Base-by-base conservation (phyloP, 2,329 filamentous ascomycete species). In the Arthrobotrys iridis region DNA sequence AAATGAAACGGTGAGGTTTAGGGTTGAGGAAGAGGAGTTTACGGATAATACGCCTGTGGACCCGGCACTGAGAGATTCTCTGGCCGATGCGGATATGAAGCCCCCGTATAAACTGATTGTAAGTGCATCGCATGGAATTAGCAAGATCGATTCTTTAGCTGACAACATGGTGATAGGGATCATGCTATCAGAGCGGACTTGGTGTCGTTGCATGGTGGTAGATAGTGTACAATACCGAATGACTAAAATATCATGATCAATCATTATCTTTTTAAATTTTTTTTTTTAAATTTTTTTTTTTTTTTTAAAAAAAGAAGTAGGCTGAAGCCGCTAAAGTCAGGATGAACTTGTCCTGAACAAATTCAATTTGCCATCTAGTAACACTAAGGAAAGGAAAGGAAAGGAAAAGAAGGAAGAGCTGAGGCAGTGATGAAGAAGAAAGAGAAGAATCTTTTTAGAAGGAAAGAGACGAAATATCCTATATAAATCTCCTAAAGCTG, bases 11-110 rank as follows among this genome's bases (percentile, higher is more conserved):
- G 93, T 97, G 26, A 88, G 94, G 41, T 91, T 98, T 79, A 87
- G 93, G 20, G 89, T 98, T 41, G 89, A 96, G 79, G 88, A 90
- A 58, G 95, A 99, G 83, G 88, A 92, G 78, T 99, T 95, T 93
- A 88, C 93, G 75, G 94, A 98, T 81, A 91, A 96, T 82, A 89
- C 91, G 43, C 90, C 94, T 0, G 86, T 87, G 68, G 88, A 89
- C 59, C 88, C 90, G 20, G 64, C 70, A 1, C 50, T 70, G 58
- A 45, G 65, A 28, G 66, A 72, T 58, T 71, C 72, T 10, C 43
- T 85, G 22, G 83, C 84, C 2, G 83, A 83, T 33, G 84, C 85
- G 59, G 86, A 88, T 63, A 88, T 89, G 78, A 86, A 86, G 75
- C 88, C 91, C 3, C 90, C 91, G 0, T 95, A 93, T 84, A 86